These are phyloP conservation scores for Dentipellis sp. DNA, from an alignment of 768 basidiomycete genomes.

Conservation along the genomic window DNA sequence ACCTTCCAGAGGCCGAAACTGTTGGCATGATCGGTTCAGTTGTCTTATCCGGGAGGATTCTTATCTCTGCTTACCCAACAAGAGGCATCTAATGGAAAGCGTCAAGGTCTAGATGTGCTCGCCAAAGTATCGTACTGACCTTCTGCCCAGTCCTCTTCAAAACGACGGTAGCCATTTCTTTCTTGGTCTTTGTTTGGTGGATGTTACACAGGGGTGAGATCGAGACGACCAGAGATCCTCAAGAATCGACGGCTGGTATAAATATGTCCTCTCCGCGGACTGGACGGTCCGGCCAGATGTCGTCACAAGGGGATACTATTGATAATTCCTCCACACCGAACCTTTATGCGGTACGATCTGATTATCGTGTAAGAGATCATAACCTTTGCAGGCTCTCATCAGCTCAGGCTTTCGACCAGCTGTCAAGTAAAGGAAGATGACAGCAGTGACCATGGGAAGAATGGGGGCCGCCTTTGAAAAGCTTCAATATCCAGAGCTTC, in stretches of 20 bases:
- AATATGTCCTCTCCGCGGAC: background rate
- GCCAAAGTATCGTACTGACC: constrained; percentile 23
- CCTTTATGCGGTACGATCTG: background rate
- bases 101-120: constrained; percentile 3
- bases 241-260: background rate
- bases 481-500: too few relatives aligned
- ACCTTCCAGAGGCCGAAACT: constrained; percentile 73
- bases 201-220: constrained; percentile 1
- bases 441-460: too few relatives aligned
- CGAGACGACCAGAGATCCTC: background rate
- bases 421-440: too few relatives aligned
- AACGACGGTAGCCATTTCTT: constrained; percentile 39
- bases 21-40: constrained; percentile 2
- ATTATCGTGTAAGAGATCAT: background rate
- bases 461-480: too few relatives aligned
- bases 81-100: constrained; percentile 48
- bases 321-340: too few relatives aligned
- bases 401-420: too few relatives aligned
- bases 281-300: background rate
- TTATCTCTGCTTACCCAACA: constrained; percentile 43
- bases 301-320: background rate
- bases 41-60: constrained; percentile 2
- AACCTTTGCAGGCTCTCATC: too few relatives aligned
- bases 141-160: constrained; percentile 54
- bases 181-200: constrained; percentile 7